Conservation (phyloP, 2,329 filamentous ascomycete species). For the Beauveria scarabaeidicola region DNA sequence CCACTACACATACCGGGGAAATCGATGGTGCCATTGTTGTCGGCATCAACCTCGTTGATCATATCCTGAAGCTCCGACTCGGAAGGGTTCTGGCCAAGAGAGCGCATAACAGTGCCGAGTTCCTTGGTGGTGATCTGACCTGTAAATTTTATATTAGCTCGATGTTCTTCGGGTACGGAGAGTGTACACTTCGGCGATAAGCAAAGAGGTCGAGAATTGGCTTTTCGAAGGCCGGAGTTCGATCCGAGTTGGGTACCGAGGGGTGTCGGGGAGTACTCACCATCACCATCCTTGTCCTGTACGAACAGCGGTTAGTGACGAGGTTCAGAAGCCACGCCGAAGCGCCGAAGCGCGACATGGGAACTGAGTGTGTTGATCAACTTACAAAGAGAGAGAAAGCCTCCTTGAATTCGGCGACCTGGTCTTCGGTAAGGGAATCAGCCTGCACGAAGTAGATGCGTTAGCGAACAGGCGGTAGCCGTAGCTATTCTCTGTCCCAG, state of each 20-base stretch:
- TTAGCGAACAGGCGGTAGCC: conserved; percentile 16
- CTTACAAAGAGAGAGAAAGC: conserved; percentile 99
- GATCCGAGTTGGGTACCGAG: not conserved
- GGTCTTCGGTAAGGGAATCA: conserved; percentile 97
- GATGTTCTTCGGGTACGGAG: not conserved
- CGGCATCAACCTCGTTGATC: conserved; percentile 89
- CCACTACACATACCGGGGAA: conserved; percentile 62
- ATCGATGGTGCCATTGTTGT: conserved; percentile 89
- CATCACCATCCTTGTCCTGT: conserved; percentile 86
- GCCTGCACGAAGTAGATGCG: conserved; percentile 48
- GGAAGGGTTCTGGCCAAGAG: conserved; percentile 80
- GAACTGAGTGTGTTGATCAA: conserved; percentile 13
- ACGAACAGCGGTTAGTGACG: conserved; percentile 19
- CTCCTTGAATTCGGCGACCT: conserved; percentile 99
- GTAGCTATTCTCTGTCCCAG: conserved; percentile 13
- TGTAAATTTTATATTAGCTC: conserved; percentile 26
- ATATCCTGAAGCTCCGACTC: conserved; percentile 87
- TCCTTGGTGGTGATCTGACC: conserved; percentile 91
- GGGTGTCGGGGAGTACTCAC: conserved; percentile 46
- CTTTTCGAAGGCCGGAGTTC: not conserved
- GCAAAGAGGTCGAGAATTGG: not conserved
- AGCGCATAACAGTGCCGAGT: conserved; percentile 84
- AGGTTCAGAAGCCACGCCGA: conserved; percentile 6
- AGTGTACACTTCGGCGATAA: not conserved
- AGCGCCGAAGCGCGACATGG: conserved; percentile 1